Conservation (phyloP, 176 grass and related monocot genomes). For the Melocanna baccifera region DNA sequence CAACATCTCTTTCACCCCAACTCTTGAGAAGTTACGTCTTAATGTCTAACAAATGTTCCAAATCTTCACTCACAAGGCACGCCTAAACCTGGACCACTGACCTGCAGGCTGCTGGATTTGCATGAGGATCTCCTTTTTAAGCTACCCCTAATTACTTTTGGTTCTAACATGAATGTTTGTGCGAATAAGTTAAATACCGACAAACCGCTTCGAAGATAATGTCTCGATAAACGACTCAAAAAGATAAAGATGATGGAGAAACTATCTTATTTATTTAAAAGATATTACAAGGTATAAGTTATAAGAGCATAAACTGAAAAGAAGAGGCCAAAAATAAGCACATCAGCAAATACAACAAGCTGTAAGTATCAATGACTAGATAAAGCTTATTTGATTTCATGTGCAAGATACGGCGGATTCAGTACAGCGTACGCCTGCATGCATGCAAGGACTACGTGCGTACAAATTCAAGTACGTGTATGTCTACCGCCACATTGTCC, state of each 20-base stretch:
- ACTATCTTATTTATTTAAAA: too few species aligned
- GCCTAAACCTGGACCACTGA: too few species aligned
- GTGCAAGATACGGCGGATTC: background rate
- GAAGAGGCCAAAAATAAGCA: too few species aligned
- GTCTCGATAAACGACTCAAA: too few species aligned
- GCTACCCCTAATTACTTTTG: too few species aligned
- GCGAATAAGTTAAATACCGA: too few species aligned
- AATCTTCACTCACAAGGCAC: background rate
- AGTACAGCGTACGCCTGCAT: background rate
- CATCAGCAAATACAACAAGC: background rate
- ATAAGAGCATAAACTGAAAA: too few species aligned
- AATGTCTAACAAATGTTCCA: background rate
- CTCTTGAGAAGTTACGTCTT: background rate
- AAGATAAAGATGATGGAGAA: too few species aligned
- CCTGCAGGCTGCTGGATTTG: background rate
- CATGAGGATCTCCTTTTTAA: too few species aligned
- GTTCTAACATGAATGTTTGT: too few species aligned
- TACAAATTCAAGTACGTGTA: conserved; percentile 2
- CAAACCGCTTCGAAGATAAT: too few species aligned
- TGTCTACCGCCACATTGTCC: background rate
- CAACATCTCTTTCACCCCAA: background rate
- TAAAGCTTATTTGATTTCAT: background rate
- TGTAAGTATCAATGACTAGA: background rate
- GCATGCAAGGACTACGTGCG: background rate
- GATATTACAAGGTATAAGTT: too few species aligned